These are phyloP conservation scores for Pseudogymnoascus sp. DNA, from an alignment of 2,329 filamentous ascomycete species.

Conservation along the genomic window DNA sequence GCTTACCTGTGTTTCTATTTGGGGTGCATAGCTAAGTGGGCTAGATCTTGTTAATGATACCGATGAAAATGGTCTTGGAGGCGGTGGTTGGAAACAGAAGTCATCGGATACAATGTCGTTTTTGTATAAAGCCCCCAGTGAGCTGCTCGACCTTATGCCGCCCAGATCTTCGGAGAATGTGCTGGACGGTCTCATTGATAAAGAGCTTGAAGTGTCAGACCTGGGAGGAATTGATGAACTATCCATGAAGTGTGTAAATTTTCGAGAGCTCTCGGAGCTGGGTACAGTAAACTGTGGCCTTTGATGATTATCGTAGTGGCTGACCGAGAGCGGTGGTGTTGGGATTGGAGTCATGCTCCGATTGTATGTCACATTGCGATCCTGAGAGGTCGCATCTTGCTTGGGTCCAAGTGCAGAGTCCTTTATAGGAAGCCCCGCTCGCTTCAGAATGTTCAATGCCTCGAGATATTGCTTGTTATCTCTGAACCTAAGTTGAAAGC, in stretches of 20 bases:
- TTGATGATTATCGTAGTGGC: not conserved
- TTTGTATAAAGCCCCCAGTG: not conserved
- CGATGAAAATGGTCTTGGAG: constrained; percentile 10
- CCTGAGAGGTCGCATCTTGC: constrained; percentile 3
- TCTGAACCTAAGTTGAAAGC: constrained; percentile 36
- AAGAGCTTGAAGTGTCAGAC: not conserved
- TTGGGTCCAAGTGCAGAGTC: constrained; percentile 8
- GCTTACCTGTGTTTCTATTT: constrained; percentile 18
- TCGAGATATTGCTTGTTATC: constrained; percentile 29
- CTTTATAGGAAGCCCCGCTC: constrained; percentile 28
- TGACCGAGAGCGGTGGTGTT: not conserved
- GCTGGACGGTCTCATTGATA: not conserved
- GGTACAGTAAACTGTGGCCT: not conserved
- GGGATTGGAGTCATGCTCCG: not conserved
- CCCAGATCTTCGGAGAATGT: not conserved
- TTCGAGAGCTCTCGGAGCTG: not conserved
- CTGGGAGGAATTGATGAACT: not conserved
- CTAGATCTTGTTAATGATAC: not conserved
- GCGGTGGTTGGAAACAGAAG: constrained; percentile 13
- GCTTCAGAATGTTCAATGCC: constrained; percentile 22
- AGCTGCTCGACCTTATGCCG: not conserved
- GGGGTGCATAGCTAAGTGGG: constrained; percentile 14
- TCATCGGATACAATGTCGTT: not conserved
- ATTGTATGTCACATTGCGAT: not conserved
- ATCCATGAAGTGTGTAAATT: not conserved